Evolutionary conservation across 129 eudicot species (phyloP).

Genomic region (Logfia minima): DNA sequence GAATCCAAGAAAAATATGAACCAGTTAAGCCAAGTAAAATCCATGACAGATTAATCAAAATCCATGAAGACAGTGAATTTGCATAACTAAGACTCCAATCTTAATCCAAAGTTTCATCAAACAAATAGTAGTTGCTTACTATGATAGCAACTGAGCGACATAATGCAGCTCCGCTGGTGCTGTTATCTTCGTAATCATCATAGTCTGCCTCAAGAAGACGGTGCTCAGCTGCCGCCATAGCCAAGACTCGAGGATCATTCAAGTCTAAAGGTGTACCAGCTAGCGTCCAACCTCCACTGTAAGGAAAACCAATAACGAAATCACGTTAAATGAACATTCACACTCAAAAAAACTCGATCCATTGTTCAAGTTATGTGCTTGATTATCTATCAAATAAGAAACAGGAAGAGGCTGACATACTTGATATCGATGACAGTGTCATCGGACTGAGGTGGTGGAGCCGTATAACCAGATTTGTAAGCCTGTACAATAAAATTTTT

Average conservation of each 20-base stretch:
- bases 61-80: not conserved
- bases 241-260: slow-evolving; percentile 76
- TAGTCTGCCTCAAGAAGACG: slow-evolving; percentile 69
- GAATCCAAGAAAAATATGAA: not conserved
- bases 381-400: slow-evolving; percentile 1
- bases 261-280: slow-evolving; percentile 69
- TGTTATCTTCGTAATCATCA: slow-evolving; percentile 69
- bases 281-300: slow-evolving; percentile 72
- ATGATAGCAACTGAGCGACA: slow-evolving; percentile 84
- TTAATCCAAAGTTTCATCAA: not conserved
- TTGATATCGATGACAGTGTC: slow-evolving; percentile 73
- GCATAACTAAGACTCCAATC: not conserved
- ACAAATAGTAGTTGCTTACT: slow-evolving; percentile 38
- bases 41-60: not conserved
- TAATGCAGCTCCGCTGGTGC: slow-evolving; percentile 74
- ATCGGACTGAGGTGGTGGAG: slow-evolving; percentile 49
- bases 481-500: slow-evolving; percentile 36
- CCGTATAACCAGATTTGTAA: slow-evolving; percentile 72
- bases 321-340: not conserved
- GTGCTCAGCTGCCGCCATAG: slow-evolving; percentile 77
- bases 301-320: not conserved
- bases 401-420: slow-evolving; percentile 32
- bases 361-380: not conserved
- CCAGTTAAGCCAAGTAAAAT: no score
- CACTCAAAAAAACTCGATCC: not conserved